These are phyloP conservation scores for Clarireedia paspali DNA, from an alignment of 2,329 filamentous ascomycete species.

Conservation along the genomic window DNA sequence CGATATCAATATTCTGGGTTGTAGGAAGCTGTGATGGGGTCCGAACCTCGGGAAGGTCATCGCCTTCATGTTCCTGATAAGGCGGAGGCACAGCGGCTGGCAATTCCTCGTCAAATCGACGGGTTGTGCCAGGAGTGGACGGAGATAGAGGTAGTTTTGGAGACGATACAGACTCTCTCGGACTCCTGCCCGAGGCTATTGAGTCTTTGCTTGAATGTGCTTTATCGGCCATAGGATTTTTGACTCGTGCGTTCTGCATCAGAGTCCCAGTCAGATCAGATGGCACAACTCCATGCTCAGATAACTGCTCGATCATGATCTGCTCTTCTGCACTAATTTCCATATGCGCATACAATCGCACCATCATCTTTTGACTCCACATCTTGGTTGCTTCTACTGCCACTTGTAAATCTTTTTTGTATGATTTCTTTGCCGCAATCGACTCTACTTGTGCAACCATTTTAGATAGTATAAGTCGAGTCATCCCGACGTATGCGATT, in stretches of 20 bases:
- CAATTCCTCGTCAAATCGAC: slow-evolving; percentile 34
- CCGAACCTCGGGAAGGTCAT: slow-evolving; percentile 70
- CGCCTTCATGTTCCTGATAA: slow-evolving; percentile 55
- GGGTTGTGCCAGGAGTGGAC: slow-evolving; percentile 7
- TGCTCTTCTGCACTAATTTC: slow-evolving; percentile 88
- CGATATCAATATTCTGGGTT: slow-evolving; percentile 84
- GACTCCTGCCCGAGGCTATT: slow-evolving; percentile 21
- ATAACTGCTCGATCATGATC: slow-evolving; percentile 96
- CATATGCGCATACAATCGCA: slow-evolving; percentile 91
- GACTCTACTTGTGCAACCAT: slow-evolving; percentile 65
- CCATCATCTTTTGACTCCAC: slow-evolving; percentile 99
- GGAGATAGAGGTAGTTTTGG: slow-evolving; percentile 9
- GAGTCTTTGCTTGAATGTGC: slow-evolving; percentile 22
- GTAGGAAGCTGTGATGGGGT: slow-evolving; percentile 76
- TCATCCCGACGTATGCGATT: slow-evolving; percentile 90
- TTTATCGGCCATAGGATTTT: slow-evolving; percentile 74
- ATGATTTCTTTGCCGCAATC: slow-evolving; percentile 50
- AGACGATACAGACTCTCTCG: slow-evolving; percentile 34
- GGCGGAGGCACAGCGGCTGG: slow-evolving; percentile 47
- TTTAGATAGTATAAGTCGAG: slow-evolving; percentile 69
- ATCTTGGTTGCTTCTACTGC: slow-evolving; percentile 77
- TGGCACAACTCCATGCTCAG: slow-evolving; percentile 83
- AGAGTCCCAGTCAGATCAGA: slow-evolving; percentile 76
- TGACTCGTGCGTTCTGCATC: slow-evolving; percentile 87
- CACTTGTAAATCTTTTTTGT: slow-evolving; percentile 64